Conservation (phyloP, 1,284 basidiomycete species). For the Somion occarium region DNA sequence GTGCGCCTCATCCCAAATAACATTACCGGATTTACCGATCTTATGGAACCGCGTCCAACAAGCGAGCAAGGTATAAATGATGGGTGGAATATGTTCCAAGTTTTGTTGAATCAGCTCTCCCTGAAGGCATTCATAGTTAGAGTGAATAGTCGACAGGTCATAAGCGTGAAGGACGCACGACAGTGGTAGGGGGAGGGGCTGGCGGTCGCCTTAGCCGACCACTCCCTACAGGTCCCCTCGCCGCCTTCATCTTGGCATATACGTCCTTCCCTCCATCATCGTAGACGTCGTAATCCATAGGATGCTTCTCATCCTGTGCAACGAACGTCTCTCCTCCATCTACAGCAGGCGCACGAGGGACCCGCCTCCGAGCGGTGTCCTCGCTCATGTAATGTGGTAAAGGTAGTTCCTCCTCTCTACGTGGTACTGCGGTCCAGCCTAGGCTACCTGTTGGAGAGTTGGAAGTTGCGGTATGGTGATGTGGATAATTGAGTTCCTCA, state of each 20-base stretch:
- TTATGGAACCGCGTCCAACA: slow-evolving; percentile 94
- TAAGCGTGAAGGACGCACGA: slow-evolving; percentile 41
- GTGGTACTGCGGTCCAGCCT: slow-evolving; percentile 29
- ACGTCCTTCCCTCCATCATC: slow-evolving; percentile 75
- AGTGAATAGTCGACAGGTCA: not conserved
- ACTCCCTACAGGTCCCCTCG: slow-evolving; percentile 47
- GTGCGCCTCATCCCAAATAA: slow-evolving; percentile 99
- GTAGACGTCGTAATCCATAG: slow-evolving; percentile 26
- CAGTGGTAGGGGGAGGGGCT: slow-evolving; percentile 62
- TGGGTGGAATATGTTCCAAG: slow-evolving; percentile 76
- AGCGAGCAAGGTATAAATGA: slow-evolving; percentile 87
- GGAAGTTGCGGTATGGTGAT: slow-evolving; percentile 25
- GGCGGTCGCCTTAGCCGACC: slow-evolving; percentile 57
- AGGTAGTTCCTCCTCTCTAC: slow-evolving; percentile 53
- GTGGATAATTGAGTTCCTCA: slow-evolving; percentile 62
- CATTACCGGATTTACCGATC: slow-evolving; percentile 84
- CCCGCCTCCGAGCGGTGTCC: slow-evolving; percentile 61
- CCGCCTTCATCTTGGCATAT: slow-evolving; percentile 56
- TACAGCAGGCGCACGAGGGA: slow-evolving; percentile 37
- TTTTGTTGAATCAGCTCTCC: slow-evolving; percentile 80
- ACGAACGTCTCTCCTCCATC: slow-evolving; percentile 32
- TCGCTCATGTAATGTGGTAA: slow-evolving; percentile 63
- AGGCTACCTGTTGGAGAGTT: slow-evolving; percentile 24
- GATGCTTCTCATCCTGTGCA: slow-evolving; percentile 25
- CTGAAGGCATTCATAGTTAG: slow-evolving; percentile 34